Evolutionary conservation across 768 basidiomycete genomes (phyloP).

Genomic region (Boletus reticulatus): DNA sequence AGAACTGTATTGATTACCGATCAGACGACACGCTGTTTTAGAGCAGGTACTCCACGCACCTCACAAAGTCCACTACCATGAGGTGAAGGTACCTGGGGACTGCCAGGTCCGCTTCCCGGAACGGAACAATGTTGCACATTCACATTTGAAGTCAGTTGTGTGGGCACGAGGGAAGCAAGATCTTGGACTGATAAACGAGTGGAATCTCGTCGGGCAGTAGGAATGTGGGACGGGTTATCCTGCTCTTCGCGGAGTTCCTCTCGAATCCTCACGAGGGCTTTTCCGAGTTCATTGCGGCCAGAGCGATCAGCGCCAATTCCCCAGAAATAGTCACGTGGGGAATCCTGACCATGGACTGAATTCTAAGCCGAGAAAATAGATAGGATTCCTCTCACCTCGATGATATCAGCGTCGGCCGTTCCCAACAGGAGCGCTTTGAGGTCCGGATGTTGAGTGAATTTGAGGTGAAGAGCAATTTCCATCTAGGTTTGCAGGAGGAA

Average conservation of each 20-base stretch:
- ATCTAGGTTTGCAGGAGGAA: slow-evolving; percentile 43
- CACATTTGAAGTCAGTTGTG: slow-evolving; percentile 1
- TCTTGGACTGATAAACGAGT: slow-evolving; percentile 33
- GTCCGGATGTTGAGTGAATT: slow-evolving; percentile 68
- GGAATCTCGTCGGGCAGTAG: slow-evolving; percentile 25
- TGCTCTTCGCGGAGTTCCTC: slow-evolving; percentile 44
- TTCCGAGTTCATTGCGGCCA: slow-evolving; percentile 75
- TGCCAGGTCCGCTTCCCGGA: not conserved
- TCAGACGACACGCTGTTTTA: not conserved
- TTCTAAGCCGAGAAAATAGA: not conserved
- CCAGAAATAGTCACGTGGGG: slow-evolving; percentile 78
- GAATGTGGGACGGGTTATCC: slow-evolving; percentile 25
- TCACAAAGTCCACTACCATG: slow-evolving; percentile 27
- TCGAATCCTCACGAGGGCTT: slow-evolving; percentile 62
- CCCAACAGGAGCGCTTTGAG: slow-evolving; percentile 57
- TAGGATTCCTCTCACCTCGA: slow-evolving; percentile 50
- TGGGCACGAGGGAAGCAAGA: slow-evolving; percentile 23
- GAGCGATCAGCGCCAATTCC: slow-evolving; percentile 64
- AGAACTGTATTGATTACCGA: slow-evolving; percentile 36
- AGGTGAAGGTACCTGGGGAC: slow-evolving; percentile 1
- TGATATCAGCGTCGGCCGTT: slow-evolving; percentile 63
- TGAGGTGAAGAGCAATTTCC: slow-evolving; percentile 61
- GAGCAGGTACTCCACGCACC: slow-evolving; percentile 14
- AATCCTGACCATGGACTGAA: slow-evolving; percentile 43
- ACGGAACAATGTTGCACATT: slow-evolving; percentile 4